A percentile compares a stretch with the other conserved stretches of the same genome.
Conservation (phyloP, 305 asterid genomes). For the Plantago coronopus region DNA sequence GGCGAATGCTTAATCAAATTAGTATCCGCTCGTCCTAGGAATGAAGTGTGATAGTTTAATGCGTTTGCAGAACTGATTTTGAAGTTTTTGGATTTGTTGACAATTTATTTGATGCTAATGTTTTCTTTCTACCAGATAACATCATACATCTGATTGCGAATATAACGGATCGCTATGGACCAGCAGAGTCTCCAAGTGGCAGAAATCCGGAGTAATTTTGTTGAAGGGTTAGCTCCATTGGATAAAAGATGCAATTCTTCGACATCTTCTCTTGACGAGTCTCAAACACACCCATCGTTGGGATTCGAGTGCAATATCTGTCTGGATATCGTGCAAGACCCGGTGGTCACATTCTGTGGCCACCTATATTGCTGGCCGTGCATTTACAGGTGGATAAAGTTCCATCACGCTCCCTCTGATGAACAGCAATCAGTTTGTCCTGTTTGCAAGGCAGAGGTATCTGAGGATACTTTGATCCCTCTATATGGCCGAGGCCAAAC, state of each 20-base stretch:
- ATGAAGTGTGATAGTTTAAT: no score
- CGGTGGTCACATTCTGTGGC: slow-evolving; percentile 34
- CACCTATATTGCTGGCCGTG: slow-evolving; percentile 40
- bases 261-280: slow-evolving; percentile 18
- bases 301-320: slow-evolving; percentile 35
- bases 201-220: neutral
- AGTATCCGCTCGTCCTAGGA: no score
- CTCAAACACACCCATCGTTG: slow-evolving; percentile 23
- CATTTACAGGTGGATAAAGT: slow-evolving; percentile 67
- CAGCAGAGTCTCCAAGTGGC: neutral
- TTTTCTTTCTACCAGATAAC: no score
- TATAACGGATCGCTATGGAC: no score
- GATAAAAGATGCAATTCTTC: slow-evolving; percentile 16
- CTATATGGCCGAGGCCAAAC: slow-evolving; percentile 66
- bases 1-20: no score
- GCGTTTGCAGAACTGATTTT: no score
- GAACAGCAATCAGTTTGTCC: slow-evolving; percentile 52
- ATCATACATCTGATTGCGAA: no score
- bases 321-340: slow-evolving; percentile 29
- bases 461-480: slow-evolving; percentile 55
- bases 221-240: slow-evolving; percentile 21
- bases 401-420: slow-evolving; percentile 24
- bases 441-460: slow-evolving; percentile 61
- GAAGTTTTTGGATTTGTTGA: no score
- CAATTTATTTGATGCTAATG: no score